Evolutionary conservation across 345 rosid species (phyloP).

Genomic region (Durio zibethinus): DNA sequence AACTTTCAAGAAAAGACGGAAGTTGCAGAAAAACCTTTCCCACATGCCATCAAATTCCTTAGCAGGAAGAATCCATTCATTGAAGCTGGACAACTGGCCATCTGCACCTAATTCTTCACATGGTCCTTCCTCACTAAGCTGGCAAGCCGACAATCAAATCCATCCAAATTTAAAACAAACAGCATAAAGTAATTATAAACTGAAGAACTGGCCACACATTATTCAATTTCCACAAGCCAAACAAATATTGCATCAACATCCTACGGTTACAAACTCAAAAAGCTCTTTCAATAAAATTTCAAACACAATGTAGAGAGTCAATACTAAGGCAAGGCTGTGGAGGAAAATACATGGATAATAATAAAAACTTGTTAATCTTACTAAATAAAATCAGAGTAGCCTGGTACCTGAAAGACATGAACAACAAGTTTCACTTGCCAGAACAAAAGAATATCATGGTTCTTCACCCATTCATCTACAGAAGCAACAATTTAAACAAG

Average conservation of each 20-base stretch:
- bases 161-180: slow-evolving; percentile 10
- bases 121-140: slow-evolving; percentile 96
- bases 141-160: slow-evolving; percentile 23
- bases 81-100: slow-evolving; percentile 85
- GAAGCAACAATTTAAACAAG: slow-evolving; percentile 19
- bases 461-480: slow-evolving; percentile 76
- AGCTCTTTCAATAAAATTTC: not conserved
- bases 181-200: not conserved
- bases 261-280: not conserved
- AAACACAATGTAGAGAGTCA: not conserved
- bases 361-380: not conserved
- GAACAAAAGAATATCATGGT: slow-evolving; percentile 81
- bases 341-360: not conserved
- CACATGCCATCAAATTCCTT: slow-evolving; percentile 98
- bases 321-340: not conserved
- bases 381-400: not conserved
- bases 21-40: slow-evolving; percentile 70
- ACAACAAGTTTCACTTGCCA: slow-evolving; percentile 96
- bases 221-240: not conserved
- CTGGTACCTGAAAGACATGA: slow-evolving; percentile 85
- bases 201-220: not conserved
- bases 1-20: not conserved
- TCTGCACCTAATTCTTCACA: slow-evolving; percentile 78
- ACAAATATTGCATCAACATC: not conserved
- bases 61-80: slow-evolving; percentile 96